phyloP scores from a whole-genome alignment of 2,329 filamentous ascomycete genomes.

The Alternaria brassicae region DNA sequence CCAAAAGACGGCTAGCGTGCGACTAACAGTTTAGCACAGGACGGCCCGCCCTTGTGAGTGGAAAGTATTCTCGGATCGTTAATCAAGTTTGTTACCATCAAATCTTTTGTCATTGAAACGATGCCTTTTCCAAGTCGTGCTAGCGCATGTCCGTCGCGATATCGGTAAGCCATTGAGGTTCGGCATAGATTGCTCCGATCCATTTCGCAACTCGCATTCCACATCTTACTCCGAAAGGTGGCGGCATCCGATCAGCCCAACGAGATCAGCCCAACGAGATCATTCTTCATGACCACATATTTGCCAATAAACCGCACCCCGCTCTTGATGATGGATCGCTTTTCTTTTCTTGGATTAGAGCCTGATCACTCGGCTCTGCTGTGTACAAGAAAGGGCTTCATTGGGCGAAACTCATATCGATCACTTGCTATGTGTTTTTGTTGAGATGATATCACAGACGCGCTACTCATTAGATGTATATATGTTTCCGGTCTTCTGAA shows the following conservation, averaged over 20 bases:
- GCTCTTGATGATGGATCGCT: constrained; percentile 1
- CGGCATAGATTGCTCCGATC: neutral
- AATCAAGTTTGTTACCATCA: neutral
- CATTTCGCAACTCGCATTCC: neutral
- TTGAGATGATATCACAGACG: neutral
- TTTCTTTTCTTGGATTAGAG: constrained; percentile 1
- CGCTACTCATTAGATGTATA: neutral
- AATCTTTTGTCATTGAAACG: neutral
- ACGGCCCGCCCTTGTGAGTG: neutral
- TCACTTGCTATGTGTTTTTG: neutral
- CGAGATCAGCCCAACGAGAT: neutral
- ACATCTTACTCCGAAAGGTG: constrained; percentile 1
- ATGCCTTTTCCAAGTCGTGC: neutral
- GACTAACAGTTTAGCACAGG: neutral
- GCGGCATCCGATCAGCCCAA: neutral
- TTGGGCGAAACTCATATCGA: neutral
- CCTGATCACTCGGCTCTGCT: neutral
- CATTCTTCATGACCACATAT: constrained; percentile 2
- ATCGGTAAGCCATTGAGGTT: neutral
- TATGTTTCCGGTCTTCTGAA: neutral
- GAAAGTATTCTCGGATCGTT: neutral
- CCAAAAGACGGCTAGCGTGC: neutral
- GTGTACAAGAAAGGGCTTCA: neutral
- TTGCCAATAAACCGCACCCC: neutral
- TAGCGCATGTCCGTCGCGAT: neutral